Evolutionary conservation across 768 basidiomycete species (phyloP), one percentile per base, ranked within the genome.

Genomic region (Rhizopogon vesiculosus): DNA sequence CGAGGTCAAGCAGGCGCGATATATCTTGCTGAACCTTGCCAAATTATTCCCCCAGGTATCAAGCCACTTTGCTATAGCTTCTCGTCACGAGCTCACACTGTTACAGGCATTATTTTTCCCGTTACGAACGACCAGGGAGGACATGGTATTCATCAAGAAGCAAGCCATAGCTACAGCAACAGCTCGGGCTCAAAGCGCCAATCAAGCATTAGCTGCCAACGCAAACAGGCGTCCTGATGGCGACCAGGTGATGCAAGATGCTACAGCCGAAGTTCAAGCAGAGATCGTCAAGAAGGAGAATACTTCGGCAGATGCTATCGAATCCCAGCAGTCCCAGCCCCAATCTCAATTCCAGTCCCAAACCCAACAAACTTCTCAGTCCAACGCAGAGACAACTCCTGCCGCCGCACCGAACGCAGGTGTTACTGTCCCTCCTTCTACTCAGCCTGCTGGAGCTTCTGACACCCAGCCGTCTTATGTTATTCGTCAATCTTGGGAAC

Each of bases 91-190:
- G 19, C 56, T 64, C 39, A 57, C 18, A 35, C 38, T 55, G 58
- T 39, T 42, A 9, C 61, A 99, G 94, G 93, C 93, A 0, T 75
- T 98, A 25, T 99, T 97, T 75, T 99, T 96, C 78, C 90, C 91
- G 55, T 72, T 98, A 39, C 89, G 97, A 16, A 96, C 95, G 1
- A 82, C 83, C 1, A 81, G 80, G 58, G 89, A 92, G 61, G 91
- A 93, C 44, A 81, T 89, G 69, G 62, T 66, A 16, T 65, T 74
- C 31, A 67, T 77, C 42, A 76, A 74, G 61, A 78, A 76, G 42
- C 79, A 79, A 48, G 70, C 70, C 3, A 71, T 70, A 3, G 69
- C 63, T 0, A 64, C 69, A 2, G 72, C 66, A 13, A 67, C 70
- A 12, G 69, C 67, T 42, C 67, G 75, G 53, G 64, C 65, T 33